These are phyloP conservation scores for Petasospora rhodanensis DNA, from an alignment of 1,139 yeast genomes.

Conservation along the genomic window DNA sequence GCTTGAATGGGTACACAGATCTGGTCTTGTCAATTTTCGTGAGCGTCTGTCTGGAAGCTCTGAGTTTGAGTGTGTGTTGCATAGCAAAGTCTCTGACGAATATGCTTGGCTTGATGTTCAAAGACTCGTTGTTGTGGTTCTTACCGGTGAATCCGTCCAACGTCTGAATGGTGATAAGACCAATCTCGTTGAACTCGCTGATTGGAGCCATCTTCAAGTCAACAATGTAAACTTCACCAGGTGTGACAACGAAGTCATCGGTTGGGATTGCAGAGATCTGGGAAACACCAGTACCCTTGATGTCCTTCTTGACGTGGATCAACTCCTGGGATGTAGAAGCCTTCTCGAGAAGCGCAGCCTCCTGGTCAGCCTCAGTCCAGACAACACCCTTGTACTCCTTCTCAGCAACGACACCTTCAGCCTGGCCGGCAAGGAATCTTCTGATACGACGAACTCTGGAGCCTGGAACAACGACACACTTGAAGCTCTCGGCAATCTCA, in stretches of 20 bases:
- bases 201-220: slow-evolving; percentile 81
- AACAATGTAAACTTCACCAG: slow-evolving; percentile 85
- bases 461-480: slow-evolving; percentile 86
- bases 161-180: slow-evolving; percentile 62
- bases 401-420: slow-evolving; percentile 87
- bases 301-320: slow-evolving; percentile 30
- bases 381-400: slow-evolving; percentile 88
- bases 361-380: slow-evolving; percentile 87
- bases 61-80: slow-evolving; percentile 69
- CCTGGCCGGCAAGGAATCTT: slow-evolving; percentile 93
- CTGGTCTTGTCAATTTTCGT: slow-evolving; percentile 64
- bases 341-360: slow-evolving; percentile 48
- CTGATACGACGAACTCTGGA: slow-evolving; percentile 87
- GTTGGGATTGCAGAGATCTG: slow-evolving; percentile 55
- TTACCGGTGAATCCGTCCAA: slow-evolving; percentile 62
- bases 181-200: slow-evolving; percentile 48
- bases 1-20: slow-evolving; percentile 90
- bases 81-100: slow-evolving; percentile 84
- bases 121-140: slow-evolving; percentile 46
- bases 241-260: slow-evolving; percentile 66
- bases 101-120: slow-evolving; percentile 64
- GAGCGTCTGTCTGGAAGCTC: slow-evolving; percentile 67
- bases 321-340: slow-evolving; percentile 37
- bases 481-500: slow-evolving; percentile 71
- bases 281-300: slow-evolving; percentile 31